Evolutionary conservation across 176 grass and related monocot genomes (phyloP).

Genomic region (Raddia guianensis): DNA sequence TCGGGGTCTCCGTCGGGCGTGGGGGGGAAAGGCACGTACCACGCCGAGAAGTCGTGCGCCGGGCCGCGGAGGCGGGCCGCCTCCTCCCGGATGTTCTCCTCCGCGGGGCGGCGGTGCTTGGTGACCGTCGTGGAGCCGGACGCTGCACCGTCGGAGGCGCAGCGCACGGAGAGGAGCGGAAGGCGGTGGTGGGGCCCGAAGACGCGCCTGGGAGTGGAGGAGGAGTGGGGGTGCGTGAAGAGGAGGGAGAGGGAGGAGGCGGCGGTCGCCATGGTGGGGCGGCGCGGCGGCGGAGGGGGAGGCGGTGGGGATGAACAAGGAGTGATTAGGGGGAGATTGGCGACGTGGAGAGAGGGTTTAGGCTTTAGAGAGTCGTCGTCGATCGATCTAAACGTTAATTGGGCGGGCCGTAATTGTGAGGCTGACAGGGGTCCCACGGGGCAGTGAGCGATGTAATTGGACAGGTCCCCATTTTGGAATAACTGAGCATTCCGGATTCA

Average conservation of each 20-base stretch:
- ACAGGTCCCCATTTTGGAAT: background rate
- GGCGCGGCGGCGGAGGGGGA: constrained; percentile 28
- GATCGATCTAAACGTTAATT: constrained; percentile 45
- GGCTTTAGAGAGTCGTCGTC: constrained; percentile 20
- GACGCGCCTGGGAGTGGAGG: constrained; percentile 11
- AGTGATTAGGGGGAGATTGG: constrained; percentile 23
- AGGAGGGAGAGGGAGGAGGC: constrained; percentile 54
- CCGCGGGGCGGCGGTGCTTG: constrained; percentile 66
- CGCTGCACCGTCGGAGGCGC: constrained; percentile 42
- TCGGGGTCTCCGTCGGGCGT: constrained; percentile 35
- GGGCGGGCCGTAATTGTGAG: background rate
- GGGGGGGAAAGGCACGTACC: constrained; percentile 57
- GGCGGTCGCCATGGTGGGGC: constrained; percentile 40
- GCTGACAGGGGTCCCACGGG: background rate
- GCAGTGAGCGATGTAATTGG: background rate
- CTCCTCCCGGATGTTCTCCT: constrained; percentile 90
- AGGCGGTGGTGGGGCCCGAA: constrained; percentile 4
- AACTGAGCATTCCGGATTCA: background rate
- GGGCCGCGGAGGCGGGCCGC: constrained; percentile 49
- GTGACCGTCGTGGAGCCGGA: constrained; percentile 30
- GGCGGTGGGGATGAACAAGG: background rate
- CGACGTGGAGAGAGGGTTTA: constrained; percentile 43
- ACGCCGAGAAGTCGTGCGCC: constrained; percentile 40
- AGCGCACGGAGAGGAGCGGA: constrained; percentile 27
- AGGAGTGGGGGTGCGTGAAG: constrained; percentile 37